These are phyloP conservation scores for Rosa rugosa DNA, from an alignment of 306 rosid genomes.

Conservation along the genomic window DNA sequence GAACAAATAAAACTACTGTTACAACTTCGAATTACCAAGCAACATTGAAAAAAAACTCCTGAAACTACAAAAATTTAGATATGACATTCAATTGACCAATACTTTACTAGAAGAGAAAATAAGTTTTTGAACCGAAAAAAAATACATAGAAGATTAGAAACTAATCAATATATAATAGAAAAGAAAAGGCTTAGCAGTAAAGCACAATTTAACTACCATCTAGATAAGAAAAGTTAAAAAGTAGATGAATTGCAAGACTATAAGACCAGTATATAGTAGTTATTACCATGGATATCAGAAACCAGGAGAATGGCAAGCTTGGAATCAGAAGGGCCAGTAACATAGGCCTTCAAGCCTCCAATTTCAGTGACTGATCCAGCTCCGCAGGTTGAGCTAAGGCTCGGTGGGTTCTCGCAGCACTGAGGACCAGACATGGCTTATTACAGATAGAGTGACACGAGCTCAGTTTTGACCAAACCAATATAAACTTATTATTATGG, in stretches of 20 bases:
- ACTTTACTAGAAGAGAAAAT: not conserved
- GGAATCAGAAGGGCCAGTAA: slow-evolving; percentile 54
- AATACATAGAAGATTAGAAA: not conserved
- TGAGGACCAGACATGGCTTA: slow-evolving; percentile 56
- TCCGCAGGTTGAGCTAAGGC: slow-evolving; percentile 50
- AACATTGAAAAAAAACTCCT: not conserved
- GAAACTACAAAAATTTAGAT: not conserved
- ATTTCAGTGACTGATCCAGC: slow-evolving; percentile 55
- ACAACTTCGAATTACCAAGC: not conserved
- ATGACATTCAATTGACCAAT: not conserved
- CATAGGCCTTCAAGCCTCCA: slow-evolving; percentile 43
- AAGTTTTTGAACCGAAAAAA: not conserved
- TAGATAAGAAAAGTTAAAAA: not conserved
- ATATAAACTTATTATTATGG: not conserved
- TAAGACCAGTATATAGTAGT: not conserved
- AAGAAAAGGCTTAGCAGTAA: not conserved
- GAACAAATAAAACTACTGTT: not conserved
- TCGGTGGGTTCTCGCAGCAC: slow-evolving; percentile 75
- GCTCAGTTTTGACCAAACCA: not conserved
- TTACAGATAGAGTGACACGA: not conserved
- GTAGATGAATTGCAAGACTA: not conserved
- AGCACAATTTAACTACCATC: not conserved
- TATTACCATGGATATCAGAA: slow-evolving; percentile 53
- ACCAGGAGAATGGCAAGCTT: slow-evolving; percentile 52
- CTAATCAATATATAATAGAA: not conserved